These are phyloP conservation scores for Pistacia vera DNA, from an alignment of 345 rosid genomes.

Conservation along the genomic window DNA sequence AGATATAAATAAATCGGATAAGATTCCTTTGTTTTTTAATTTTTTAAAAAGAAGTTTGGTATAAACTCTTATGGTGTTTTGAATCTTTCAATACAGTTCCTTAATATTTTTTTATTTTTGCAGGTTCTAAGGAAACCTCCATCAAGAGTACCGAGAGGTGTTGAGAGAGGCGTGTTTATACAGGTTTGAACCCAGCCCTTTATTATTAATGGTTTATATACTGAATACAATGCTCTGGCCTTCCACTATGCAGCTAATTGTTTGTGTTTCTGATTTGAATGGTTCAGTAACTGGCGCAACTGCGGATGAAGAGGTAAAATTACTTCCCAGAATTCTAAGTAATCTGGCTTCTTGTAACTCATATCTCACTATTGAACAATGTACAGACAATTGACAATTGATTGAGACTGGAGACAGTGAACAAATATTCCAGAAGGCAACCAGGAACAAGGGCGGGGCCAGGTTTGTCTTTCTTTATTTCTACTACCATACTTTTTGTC, in stretches of 20 bases:
- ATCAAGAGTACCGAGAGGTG: slow-evolving; percentile 96
- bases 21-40: slow-evolving; percentile 13
- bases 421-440: slow-evolving; percentile 88
- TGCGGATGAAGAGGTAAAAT: slow-evolving; percentile 87
- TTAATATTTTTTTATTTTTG: slow-evolving; percentile 15
- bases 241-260: slow-evolving; percentile 22
- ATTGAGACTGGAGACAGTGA: slow-evolving; percentile 94
- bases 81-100: neutral
- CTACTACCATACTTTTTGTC: slow-evolving; percentile 1
- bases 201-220: neutral
- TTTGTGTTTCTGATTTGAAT: slow-evolving; percentile 26
- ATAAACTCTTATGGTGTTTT: slow-evolving; percentile 7
- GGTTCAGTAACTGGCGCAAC: slow-evolving; percentile 74
- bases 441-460: slow-evolving; percentile 92
- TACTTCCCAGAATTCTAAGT: neutral
- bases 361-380: slow-evolving; percentile 19
- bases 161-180: slow-evolving; percentile 93
- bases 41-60: neutral
- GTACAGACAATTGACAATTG: slow-evolving; percentile 80
- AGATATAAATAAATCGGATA: slow-evolving; percentile 6
- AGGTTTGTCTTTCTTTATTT: slow-evolving; percentile 47
- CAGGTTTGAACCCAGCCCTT: slow-evolving; percentile 58
- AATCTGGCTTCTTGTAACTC: slow-evolving; percentile 7
- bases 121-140: slow-evolving; percentile 86
- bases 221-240: slow-evolving; percentile 9